A percentile compares a stretch with the other conserved stretches of the same genome.
phyloP scores from a whole-genome alignment of 2,329 filamentous ascomycete genomes.

The Venturia oleaginea region DNA sequence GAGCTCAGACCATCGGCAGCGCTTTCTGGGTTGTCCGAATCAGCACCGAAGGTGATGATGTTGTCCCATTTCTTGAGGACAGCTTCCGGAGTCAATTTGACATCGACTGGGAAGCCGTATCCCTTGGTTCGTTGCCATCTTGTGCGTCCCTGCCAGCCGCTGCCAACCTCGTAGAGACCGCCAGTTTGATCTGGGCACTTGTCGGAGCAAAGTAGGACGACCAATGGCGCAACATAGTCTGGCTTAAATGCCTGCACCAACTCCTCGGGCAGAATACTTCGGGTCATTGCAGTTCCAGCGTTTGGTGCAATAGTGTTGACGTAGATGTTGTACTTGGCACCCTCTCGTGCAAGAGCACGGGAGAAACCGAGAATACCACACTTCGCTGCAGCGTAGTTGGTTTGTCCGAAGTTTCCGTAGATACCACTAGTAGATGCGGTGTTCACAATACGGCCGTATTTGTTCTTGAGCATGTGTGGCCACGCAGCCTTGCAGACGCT shows the following conservation, averaged over 20 bases:
- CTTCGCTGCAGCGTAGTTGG: constrained; percentile 70
- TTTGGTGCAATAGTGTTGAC: constrained; percentile 98
- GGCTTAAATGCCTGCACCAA: constrained; percentile 99
- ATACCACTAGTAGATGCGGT: constrained; percentile 88
- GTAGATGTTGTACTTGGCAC: constrained; percentile 93
- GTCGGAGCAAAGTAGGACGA: constrained; percentile 79
- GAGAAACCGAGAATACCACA: constrained; percentile 88
- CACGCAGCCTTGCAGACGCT: constrained; percentile 90
- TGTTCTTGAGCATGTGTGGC: constrained; percentile 91
- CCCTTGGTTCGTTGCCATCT: constrained; percentile 91
- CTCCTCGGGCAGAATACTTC: constrained; percentile 89
- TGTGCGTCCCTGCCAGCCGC: constrained; percentile 84
- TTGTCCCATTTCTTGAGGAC: constrained; percentile 66
- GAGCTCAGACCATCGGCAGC: constrained; percentile 68
- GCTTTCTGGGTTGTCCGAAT: constrained; percentile 78
- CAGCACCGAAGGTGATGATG: constrained; percentile 79
- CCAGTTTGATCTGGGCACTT: constrained; percentile 77
- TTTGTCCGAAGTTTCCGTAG: constrained; percentile 92
- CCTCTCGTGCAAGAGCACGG: constrained; percentile 83
- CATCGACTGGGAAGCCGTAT: constrained; percentile 82
- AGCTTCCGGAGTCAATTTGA: constrained; percentile 73
- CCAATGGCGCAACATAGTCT: constrained; percentile 91
- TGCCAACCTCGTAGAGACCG: constrained; percentile 86
- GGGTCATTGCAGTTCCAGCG: constrained; percentile 90
- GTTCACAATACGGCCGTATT: constrained; percentile 87